phyloP scores from a whole-genome alignment of 2,329 filamentous ascomycete species.

The Epichloe baconii region DNA sequence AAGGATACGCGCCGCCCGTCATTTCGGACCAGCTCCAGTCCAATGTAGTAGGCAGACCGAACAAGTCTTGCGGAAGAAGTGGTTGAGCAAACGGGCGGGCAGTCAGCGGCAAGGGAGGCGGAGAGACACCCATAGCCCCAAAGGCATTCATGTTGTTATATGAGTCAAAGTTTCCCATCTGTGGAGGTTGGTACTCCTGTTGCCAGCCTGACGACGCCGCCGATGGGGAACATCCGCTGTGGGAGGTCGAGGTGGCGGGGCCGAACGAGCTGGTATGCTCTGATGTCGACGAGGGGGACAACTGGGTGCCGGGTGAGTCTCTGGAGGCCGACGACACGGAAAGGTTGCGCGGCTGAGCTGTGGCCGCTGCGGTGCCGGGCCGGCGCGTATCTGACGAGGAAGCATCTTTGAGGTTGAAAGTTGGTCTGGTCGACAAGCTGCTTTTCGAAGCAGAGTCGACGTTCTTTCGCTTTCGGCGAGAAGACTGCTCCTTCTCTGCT shows the following conservation, averaged over 20 bases:
- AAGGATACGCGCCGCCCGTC: constrained; percentile 50
- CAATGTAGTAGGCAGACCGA: constrained; percentile 89
- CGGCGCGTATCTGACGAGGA: constrained; percentile 4
- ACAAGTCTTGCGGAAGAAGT: constrained; percentile 83
- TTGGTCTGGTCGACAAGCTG: constrained; percentile 1
- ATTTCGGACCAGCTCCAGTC: constrained; percentile 75
- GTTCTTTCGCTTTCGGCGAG: constrained; percentile 73
- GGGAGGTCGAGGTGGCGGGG: constrained; percentile 10
- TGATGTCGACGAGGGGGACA: constrained; percentile 16
- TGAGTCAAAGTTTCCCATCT: constrained; percentile 28
- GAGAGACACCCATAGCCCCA: constrained; percentile 16
- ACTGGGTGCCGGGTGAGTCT: constrained; percentile 10
- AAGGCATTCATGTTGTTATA: constrained; percentile 35
- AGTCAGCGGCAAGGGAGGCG: constrained; percentile 4
- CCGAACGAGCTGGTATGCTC: constrained; percentile 13
- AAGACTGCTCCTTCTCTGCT: constrained; percentile 70
- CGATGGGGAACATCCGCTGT: constrained; percentile 31
- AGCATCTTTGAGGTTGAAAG: neutral
- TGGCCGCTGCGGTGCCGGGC: neutral
- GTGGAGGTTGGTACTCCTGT: constrained; percentile 27
- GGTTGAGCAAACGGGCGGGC: constrained; percentile 59
- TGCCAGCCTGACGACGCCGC: constrained; percentile 33
- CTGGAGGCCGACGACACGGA: constrained; percentile 1
- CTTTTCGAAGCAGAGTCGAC: constrained; percentile 28
- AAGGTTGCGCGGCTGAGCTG: constrained; percentile 3